Evolutionary conservation across 73 alveolate species (phyloP).

Genomic region (Breviolum minutum): DNA sequence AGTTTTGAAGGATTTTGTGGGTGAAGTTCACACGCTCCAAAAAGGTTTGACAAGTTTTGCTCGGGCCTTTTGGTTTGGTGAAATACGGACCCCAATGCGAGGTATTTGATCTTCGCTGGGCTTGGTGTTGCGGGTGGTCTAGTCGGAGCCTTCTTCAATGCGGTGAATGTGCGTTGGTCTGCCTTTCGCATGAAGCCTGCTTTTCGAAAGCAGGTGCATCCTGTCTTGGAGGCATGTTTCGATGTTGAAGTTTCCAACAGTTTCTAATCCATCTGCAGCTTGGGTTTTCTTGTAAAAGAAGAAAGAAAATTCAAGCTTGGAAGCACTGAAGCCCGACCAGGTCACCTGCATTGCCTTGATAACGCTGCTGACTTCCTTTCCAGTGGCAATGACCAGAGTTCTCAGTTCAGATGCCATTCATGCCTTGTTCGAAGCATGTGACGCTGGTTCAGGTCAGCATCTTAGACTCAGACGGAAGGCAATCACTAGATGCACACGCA

Average conservation of each 20-base stretch:
- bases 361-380: constrained; percentile 60
- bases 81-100: neutral
- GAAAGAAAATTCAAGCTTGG: neutral
- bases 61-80: neutral
- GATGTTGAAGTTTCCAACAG: neutral
- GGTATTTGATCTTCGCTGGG: constrained; percentile 79
- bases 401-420: constrained; percentile 85
- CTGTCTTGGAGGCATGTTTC: constrained; percentile 49
- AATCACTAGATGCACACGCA: too few species aligned
- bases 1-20: too few species aligned
- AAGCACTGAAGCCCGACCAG: neutral
- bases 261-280: neutral
- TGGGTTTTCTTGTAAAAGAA: neutral
- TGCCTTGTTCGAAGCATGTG: constrained; percentile 89
- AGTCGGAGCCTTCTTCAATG: constrained; percentile 74
- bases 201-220: constrained; percentile 85
- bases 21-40: too few species aligned
- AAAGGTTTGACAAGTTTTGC: too few species aligned
- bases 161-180: constrained; percentile 81
- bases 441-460: constrained; percentile 69
- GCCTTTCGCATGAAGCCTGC: constrained; percentile 76
- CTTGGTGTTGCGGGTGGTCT: constrained; percentile 81
- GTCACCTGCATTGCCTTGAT: constrained; percentile 67
- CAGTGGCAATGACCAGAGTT: constrained; percentile 78
- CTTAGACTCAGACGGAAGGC: neutral